Base-by-base conservation (phyloP, 1,284 basidiomycete species). In the Melampsora larici-populina region DNA sequence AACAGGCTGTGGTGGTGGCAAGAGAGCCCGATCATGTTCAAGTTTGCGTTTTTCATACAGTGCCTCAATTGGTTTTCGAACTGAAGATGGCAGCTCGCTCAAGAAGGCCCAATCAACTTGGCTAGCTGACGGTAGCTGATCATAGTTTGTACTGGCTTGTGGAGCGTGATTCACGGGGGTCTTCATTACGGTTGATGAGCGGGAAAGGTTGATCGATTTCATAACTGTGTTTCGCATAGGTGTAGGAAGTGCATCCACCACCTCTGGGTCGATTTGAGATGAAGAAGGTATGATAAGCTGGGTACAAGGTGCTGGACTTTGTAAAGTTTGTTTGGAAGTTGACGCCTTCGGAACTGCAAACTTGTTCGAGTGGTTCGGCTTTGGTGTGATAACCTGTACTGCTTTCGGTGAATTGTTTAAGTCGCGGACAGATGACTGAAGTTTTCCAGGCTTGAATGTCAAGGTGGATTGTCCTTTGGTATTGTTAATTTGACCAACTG, bases 241-340 rank as follows among this genome's bases (percentile, higher is more conserved):
- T 1, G 79, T 79, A 0, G 82, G 83, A 1, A 83, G 76, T 60
- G 82, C 81, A 21, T 80, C 79, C 1, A 83, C 80, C 1, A 82
- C 82, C 15, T 79, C 70, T 3, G 80, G 79, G 49, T 83, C 83
- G 64, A 83, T 79, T 78, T 83, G 82, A 0, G 82, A 83, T 3
- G 79, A 79, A 0, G 81, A 81, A 0, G 82, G 82, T 2, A 81
- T 66, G 70, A 79, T 75, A 6, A 81, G 78, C 26, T 79, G 79
- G 8, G 55, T 58, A 46, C 48, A 31, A 26, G 21, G 33, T 33
- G 21, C 55, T n/a, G n/a, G 33, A 64, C n/a, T n/a, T 29, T 24
- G 29, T 24, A 21, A 26, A n/a, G 55, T 58, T 55, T 43, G 49
- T 60, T 74, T 74, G 33, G 72, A 66, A 36, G 72, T 36, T 31